Conservation (phyloP, 345 rosid genomes). For the Corchorus capsularis region DNA sequence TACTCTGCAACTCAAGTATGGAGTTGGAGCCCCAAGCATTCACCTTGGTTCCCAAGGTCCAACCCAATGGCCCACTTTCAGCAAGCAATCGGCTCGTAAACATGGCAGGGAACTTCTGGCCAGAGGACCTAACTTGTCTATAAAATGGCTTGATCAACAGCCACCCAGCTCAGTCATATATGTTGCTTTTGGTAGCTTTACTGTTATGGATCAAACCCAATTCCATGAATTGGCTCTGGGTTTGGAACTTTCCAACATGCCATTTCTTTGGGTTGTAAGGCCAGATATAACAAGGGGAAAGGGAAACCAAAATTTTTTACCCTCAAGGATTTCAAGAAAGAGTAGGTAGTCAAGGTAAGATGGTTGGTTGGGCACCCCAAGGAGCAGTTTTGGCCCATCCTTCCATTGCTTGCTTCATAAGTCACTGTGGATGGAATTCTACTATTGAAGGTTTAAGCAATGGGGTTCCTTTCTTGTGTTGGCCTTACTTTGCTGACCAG, state of each 20-base stretch:
- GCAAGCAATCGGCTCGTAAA: neutral
- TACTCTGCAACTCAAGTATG: constrained; percentile 30
- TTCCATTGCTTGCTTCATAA: constrained; percentile 21
- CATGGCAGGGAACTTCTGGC: constrained; percentile 10
- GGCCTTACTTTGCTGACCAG: constrained; percentile 44
- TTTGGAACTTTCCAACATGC: constrained; percentile 6
- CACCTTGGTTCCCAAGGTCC: neutral
- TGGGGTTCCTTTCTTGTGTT: constrained; percentile 41
- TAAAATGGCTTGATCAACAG: constrained; percentile 28
- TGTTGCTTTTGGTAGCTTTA: constrained; percentile 23
- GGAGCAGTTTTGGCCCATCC: neutral
- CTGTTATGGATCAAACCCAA: neutral
- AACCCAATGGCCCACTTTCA: constrained; percentile 7
- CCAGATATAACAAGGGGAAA: neutral
- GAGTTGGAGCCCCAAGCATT: constrained; percentile 13
- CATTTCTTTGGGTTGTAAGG: constrained; percentile 20
- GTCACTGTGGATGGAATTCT: constrained; percentile 52
- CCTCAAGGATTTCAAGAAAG: constrained; percentile 9
- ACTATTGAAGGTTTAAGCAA: constrained; percentile 39
- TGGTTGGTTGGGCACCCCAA: constrained; percentile 25
- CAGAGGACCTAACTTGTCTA: constrained; percentile 16
- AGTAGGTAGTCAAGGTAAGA: neutral
- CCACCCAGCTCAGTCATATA: constrained; percentile 17
- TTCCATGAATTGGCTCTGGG: constrained; percentile 18
- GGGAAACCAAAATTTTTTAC: neutral